Evolutionary conservation across 2,329 filamentous ascomycete species (phyloP), one percentile per base, ranked within the genome.

Genomic region (Trichoderma oligosporum): DNA sequence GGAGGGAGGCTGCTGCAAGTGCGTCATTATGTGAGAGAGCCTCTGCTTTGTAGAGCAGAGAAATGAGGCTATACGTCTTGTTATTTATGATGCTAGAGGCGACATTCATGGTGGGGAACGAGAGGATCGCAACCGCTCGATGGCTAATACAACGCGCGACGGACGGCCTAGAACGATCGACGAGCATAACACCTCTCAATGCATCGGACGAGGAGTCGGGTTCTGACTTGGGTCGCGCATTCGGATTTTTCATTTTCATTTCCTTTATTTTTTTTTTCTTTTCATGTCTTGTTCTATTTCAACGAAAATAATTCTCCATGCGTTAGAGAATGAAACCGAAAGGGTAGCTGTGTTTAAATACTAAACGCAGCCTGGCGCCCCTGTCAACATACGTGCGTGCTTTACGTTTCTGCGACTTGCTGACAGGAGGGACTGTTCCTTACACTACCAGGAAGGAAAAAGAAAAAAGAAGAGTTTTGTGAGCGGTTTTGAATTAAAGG

Each of bases 1-100:
- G 66, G 83, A 87, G 70, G 78, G 82, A 39, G 88, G 91, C 64
- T 96, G 92, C 82, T 96, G 91, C 77, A 89, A 88, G 75, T 96
- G 91, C 75, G 81, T 89, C 71, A 82, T 96, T 71, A 96, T 96
- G 91, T 94, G 84, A 84, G 61, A 60, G 39, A 12, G 11, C 27
- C 36, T 49, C 25, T 44, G 36, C 51, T 31, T 36, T 48, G 27
- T 35, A 48, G 31, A 38, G 42, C 36, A 24, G 31, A 35, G 12
- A 20, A 38, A 25, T 33, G 44, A 46, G 36, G 29, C 31, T 35
- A 8, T 41, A 25, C n/a, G 41, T 29, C 35, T 48, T 41, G 35
- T 36, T 42, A 24, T 56, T 59, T 45, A 57, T 39, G 47, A 57
- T 39, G 52, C 16, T 38, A 46, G 45, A 42, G 59, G 51, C 49